Base-by-base conservation (phyloP, 2,329 filamentous ascomycete genomes). In the Rugonectria rugulosa region DNA sequence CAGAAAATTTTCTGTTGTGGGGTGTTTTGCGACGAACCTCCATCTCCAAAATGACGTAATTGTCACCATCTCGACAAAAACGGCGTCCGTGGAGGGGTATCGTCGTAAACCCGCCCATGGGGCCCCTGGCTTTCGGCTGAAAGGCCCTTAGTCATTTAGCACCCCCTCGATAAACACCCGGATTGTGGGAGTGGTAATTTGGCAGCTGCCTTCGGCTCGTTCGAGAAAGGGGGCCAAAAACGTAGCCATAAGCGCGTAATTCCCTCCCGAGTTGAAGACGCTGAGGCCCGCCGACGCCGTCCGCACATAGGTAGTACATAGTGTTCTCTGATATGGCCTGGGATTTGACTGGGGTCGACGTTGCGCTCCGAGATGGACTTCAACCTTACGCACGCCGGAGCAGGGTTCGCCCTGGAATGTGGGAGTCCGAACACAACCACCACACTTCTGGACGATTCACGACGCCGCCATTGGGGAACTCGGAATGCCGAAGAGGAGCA, bases 341-440 rank as follows among this genome's bases (percentile, higher is more conserved):
- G 58, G 48, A 24, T 51, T 54, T 54, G 53, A 46, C 63, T 53
- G 44, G 61, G 63, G 49, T 57, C 32, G 24, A 36, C 27, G 50
- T 40, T 54, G 46, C 41, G 42, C 53, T 56, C 57, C 49, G 57
- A 63, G 51, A 65, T 61, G 63, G 46, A 7, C 36, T 14, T 24
- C 29, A 31, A 29, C 44, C 52, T 47, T 26, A 49, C 46, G 59
- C 52, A 54, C 46, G 41, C 36, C 53, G 36, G 42, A 50, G 36
- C 63, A 66, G 54, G 63, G 60, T 56, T 34, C 27, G 49, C 57
- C 61, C 63, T 58, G 55, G 57, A 53, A 57, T 19, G 37, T 43
- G 42, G 32, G 26, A 52, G 53, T 29, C 51, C 55, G 23, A 36
- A 48, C 36, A 24, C 43, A 37, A 44, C 49, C 51, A 29, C 41